These are phyloP conservation scores for Fusarium oxysporum DNA, from an alignment of 2,329 filamentous ascomycete species.

Conservation along the genomic window DNA sequence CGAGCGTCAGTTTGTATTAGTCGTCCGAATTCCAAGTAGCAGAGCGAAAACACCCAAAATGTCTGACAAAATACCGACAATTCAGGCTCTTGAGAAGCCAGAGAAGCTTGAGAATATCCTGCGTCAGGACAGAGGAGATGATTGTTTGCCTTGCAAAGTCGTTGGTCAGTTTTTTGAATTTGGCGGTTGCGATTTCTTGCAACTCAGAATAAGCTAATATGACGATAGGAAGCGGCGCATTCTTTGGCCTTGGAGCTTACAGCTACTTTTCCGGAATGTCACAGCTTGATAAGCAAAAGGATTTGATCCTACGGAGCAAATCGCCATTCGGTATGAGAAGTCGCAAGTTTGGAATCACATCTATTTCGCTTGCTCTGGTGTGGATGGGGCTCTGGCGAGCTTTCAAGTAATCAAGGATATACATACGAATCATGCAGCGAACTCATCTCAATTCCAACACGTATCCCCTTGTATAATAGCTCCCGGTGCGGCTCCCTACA, in stretches of 20 bases:
- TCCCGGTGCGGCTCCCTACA: neutral
- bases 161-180: conserved; percentile 66
- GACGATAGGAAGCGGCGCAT: conserved; percentile 74
- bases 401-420: conserved; percentile 54
- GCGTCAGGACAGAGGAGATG: conserved; percentile 67
- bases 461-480: neutral
- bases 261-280: conserved; percentile 80
- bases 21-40: neutral
- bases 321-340: conserved; percentile 79
- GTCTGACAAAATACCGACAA: conserved; percentile 59
- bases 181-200: conserved; percentile 1
- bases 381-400: conserved; percentile 78
- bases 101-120: conserved; percentile 71
- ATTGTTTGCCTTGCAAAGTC: conserved; percentile 78
- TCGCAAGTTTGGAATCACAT: conserved; percentile 73
- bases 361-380: conserved; percentile 74
- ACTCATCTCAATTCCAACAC: conserved; percentile 13
- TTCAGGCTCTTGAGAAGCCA: conserved; percentile 68
- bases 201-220: conserved; percentile 28
- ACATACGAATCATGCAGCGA: conserved; percentile 2
- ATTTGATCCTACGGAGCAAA: conserved; percentile 74
- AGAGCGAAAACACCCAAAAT: conserved; percentile 37
- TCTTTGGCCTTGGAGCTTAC: conserved; percentile 80
- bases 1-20: neutral
- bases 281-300: conserved; percentile 75